These are phyloP conservation scores for Sungouiozyma intestinalis DNA, from an alignment of 805 yeast species.

Conservation along the genomic window DNA sequence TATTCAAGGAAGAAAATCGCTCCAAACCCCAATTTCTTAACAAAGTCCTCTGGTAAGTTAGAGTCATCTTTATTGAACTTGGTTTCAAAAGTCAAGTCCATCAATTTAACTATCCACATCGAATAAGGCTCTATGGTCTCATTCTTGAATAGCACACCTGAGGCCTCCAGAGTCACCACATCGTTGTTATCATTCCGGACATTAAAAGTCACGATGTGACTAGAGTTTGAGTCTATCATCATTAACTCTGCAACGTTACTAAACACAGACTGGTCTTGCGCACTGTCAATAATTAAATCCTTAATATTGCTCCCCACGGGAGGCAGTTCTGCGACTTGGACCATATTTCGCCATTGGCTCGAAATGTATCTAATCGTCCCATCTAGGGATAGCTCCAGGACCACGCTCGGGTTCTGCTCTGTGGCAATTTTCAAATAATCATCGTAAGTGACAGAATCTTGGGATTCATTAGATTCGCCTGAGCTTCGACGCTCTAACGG, in stretches of 20 bases:
- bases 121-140: slow-evolving; percentile 62
- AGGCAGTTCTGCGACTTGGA: background rate
- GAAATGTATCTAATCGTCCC: slow-evolving; percentile 70
- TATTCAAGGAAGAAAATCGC: slow-evolving; percentile 73
- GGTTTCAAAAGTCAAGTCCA: slow-evolving; percentile 33
- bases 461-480: slow-evolving; percentile 5
- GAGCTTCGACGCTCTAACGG: background rate
- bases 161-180: slow-evolving; percentile 76
- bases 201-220: slow-evolving; percentile 66
- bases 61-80: slow-evolving; percentile 1
- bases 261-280: slow-evolving; percentile 57
- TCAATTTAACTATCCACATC: slow-evolving; percentile 74
- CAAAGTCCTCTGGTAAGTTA: slow-evolving; percentile 50
- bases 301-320: slow-evolving; percentile 37
- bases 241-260: slow-evolving; percentile 49
- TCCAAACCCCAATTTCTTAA: slow-evolving; percentile 81
- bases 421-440: slow-evolving; percentile 53
- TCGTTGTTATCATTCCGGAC: slow-evolving; percentile 37
- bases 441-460: slow-evolving; percentile 26
- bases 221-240: slow-evolving; percentile 60
- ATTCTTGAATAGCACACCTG: slow-evolving; percentile 68
- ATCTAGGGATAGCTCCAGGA: slow-evolving; percentile 72
- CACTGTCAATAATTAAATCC: slow-evolving; percentile 52
- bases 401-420: slow-evolving; percentile 62
- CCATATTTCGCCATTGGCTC: slow-evolving; percentile 55